Evolutionary conservation across 2,329 filamentous ascomycete genomes (phyloP), one percentile per base, ranked within the genome.

Genomic region (Chaetomiaceae sp.): DNA sequence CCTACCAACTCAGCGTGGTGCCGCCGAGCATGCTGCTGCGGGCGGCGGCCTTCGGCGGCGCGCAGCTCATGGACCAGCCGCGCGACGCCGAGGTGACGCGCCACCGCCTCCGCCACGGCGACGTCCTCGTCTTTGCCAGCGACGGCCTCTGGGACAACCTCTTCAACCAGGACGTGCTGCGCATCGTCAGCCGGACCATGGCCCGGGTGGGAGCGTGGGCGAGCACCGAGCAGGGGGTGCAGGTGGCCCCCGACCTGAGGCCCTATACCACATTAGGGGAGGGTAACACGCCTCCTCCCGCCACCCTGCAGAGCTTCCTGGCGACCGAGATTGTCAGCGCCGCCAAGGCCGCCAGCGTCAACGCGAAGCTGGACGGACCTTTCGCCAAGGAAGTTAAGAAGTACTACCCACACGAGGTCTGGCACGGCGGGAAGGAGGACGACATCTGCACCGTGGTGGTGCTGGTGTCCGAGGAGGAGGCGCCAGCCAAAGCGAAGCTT

Each of bases 71-170:
- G 67, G 94, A 99, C 71, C 78, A 87, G 53, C 94, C 94, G 12
- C 81, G 83, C 59, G 89, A 97, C 65, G 89, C 94, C 19, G 87
- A 89, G 66, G 81, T 95, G 25, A 87, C 86, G 15, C 84, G 84
- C 55, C 85, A 95, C 68, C 71, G 76, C 38, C 80, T 97, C 51
- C 85, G 87, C 59, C 91, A 97, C 69, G 94, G 94, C 19, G 94
- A 99, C 67, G 87, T 99, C 1, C 75, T 97, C n/a, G 73, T 99
- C 17, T 88, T 99, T 61, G 94, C 91, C 1, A 96, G 91, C 0
- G 94, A 99, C 69, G 94, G 94, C 4, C 87, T 97, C 4, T 94
- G 94, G 81, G 94, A 99, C 69, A 99, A 99, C 64, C 77, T 99
- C 29, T 94, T 89, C 65, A 88, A 91, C 64, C 88, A 95, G 65